These are phyloP conservation scores for Thyridium curvatum DNA, from an alignment of 2,329 filamentous ascomycete species.

Conservation along the genomic window DNA sequence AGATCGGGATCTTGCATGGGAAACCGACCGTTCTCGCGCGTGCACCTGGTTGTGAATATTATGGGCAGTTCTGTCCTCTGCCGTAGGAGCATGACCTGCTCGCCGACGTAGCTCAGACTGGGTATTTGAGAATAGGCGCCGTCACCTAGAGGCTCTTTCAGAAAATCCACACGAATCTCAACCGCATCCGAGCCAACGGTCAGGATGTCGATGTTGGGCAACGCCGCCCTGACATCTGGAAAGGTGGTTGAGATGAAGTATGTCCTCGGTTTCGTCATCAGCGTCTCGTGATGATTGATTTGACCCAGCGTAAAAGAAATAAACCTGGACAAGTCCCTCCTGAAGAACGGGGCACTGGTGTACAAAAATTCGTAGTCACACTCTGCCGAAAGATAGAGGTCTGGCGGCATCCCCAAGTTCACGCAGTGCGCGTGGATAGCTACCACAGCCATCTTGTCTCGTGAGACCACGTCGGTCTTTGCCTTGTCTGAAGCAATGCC, in stretches of 20 bases:
- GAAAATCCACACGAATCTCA: slow-evolving; percentile 75
- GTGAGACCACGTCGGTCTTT: slow-evolving; percentile 47
- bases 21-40: slow-evolving; percentile 74
- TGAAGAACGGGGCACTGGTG: slow-evolving; percentile 63
- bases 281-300: slow-evolving; percentile 68
- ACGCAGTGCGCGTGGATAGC: slow-evolving; percentile 74
- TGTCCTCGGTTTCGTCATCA: slow-evolving; percentile 72
- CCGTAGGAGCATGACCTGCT: slow-evolving; percentile 77
- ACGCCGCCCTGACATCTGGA: slow-evolving; percentile 73
- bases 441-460: slow-evolving; percentile 53
- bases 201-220: slow-evolving; percentile 80
- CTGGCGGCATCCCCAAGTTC: slow-evolving; percentile 63
- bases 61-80: slow-evolving; percentile 85
- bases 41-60: slow-evolving; percentile 81
- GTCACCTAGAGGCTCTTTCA: slow-evolving; percentile 63
- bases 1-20: slow-evolving; percentile 73
- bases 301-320: slow-evolving; percentile 75
- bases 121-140: slow-evolving; percentile 60
- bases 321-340: slow-evolving; percentile 72
- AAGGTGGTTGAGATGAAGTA: slow-evolving; percentile 87
- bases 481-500: slow-evolving; percentile 56
- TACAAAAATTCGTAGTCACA: slow-evolving; percentile 89
- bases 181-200: slow-evolving; percentile 83
- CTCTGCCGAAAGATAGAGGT: slow-evolving; percentile 54
- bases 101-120: slow-evolving; percentile 76